Evolutionary conservation across 805 yeast species (phyloP), one percentile per base, ranked within the genome.

Genomic region (Saturnispora dispora): DNA sequence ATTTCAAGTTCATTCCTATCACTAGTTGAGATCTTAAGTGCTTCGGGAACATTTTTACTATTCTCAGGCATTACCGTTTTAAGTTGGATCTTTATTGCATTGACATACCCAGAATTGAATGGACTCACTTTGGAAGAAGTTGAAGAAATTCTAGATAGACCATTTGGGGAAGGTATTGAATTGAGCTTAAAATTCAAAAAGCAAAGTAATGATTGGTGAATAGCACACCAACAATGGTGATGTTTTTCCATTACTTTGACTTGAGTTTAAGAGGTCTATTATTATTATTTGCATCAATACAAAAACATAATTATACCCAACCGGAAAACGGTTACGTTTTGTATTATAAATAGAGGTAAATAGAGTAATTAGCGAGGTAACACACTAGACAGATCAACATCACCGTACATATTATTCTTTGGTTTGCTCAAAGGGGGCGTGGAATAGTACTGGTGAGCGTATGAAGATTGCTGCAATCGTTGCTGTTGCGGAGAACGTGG

Each of bases 1-100:
- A 87, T 93, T 64, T 87, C 97, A 1, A 78, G 96, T 2, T 86
- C 96, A 0, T 91, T 90, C 70, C 76, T 93, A 66, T 90, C 97
- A 28, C 88, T 91, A 96, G 76, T 93, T 71, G 79, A 86, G 64
- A 85, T 81, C 58, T 88, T 93, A 56, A 88, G 97, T 1, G 96
- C 98, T 39, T 80, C 96, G 0, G 98, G 98, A 27, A 91, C 98
- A 0, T 91, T 91, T 69, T 79, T 89, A 0, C 78, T 91, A 57
- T 91, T 88, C 65, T 96, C 96, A 2, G 95, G 80, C 2, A 74
- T 93, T 51, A 81, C 95, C 62, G 72, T 79, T 11, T 58, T 88
- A 2, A 81, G 97, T 1, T 77, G 83, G 64, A 57, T 87, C 2
- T 82, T 88, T 63, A 85, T 86, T 33, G 83, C 72, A 70, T 83